Percentiles rank a stretch among this genome's conserved stretches.
Conservation (phyloP, 192 early-diverging fungal genomes). For the Paraglomus brasilianum region DNA sequence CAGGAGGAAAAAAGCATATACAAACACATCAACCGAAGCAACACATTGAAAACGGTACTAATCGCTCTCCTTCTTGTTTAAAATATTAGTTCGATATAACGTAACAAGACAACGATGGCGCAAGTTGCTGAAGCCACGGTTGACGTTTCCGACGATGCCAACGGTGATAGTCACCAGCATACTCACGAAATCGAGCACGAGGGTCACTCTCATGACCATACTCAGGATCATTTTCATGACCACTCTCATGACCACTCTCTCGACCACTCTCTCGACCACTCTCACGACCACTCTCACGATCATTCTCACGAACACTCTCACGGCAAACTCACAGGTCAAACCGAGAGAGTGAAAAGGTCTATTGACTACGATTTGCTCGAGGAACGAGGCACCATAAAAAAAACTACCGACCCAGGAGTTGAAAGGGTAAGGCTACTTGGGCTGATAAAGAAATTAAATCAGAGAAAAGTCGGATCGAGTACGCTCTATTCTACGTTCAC, state of each 20-base stretch:
- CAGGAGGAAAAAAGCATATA: too few species aligned
- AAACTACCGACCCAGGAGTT: constrained; percentile 28
- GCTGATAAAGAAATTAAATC: background rate
- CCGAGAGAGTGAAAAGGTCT: background rate
- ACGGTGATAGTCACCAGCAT: too few species aligned
- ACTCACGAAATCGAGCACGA: too few species aligned
- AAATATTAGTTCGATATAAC: too few species aligned
- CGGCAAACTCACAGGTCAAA: background rate
- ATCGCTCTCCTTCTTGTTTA: too few species aligned
- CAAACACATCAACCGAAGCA: too few species aligned
- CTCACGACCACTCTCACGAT: constrained; percentile 9
- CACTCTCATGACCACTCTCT: constrained; percentile 18
- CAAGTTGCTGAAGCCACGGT: too few species aligned
- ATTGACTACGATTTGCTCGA: constrained; percentile 30
- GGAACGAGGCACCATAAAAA: background rate
- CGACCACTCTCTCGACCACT: constrained; percentile 8
- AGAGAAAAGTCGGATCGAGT: too few species aligned
- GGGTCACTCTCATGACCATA: background rate
- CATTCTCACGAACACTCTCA: constrained; percentile 17
- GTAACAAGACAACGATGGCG: too few species aligned
- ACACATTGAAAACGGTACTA: too few species aligned
- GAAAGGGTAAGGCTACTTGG: constrained; percentile 2
- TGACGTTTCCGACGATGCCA: too few species aligned
- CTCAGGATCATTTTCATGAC: constrained; percentile 17
- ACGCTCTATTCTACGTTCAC: too few species aligned